Conservation (phyloP, 306 rosid species). For the Trichosanthes cucumerina region DNA sequence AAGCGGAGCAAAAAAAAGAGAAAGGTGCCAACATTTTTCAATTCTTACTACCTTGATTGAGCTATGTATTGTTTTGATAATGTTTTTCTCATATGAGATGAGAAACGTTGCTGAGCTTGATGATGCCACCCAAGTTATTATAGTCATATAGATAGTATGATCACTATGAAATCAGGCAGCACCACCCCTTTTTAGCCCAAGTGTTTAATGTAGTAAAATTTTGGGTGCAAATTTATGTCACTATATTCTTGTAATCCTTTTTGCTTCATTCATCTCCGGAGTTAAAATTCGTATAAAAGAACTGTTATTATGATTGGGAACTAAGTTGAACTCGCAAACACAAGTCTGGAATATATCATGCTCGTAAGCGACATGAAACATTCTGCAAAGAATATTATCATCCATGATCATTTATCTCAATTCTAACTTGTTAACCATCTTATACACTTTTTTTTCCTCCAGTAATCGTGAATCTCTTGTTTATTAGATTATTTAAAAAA, state of each 20-base stretch:
- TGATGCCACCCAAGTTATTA: neutral
- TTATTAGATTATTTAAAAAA: neutral
- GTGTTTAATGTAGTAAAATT: neutral
- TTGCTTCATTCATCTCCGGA: neutral
- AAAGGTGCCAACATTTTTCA: constrained; percentile 48
- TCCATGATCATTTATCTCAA: neutral
- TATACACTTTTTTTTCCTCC: neutral
- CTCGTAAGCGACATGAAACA: neutral
- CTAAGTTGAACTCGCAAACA: neutral
- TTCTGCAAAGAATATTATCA: neutral
- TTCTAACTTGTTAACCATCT: neutral
- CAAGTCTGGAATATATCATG: neutral
- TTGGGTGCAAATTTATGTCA: neutral
- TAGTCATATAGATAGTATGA: neutral
- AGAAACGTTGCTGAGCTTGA: neutral
- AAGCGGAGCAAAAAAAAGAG: constrained; percentile 83
- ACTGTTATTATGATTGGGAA: neutral
- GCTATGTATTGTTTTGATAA: neutral
- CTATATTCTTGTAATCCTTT: neutral
- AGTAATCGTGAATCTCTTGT: neutral
- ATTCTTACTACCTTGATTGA: neutral
- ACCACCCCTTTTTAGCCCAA: neutral
- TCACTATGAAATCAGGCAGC: neutral
- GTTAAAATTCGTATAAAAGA: neutral
- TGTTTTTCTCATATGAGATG: constrained; percentile 1